These are phyloP conservation scores for Astragalus membranaceus DNA, from an alignment of 306 rosid species.

Conservation along the genomic window DNA sequence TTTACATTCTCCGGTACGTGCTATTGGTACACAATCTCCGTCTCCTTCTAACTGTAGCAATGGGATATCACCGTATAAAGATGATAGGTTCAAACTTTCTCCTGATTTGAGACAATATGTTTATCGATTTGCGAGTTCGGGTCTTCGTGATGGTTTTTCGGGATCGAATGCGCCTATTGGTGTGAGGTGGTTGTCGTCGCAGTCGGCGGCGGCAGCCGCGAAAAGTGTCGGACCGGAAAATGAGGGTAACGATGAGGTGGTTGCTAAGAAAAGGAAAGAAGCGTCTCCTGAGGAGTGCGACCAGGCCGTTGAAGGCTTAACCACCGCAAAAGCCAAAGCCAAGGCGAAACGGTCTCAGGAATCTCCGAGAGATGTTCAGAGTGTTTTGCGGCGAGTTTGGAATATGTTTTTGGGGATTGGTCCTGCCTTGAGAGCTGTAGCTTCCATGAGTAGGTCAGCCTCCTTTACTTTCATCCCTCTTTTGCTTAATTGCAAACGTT, in stretches of 20 bases:
- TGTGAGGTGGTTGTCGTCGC: constrained; percentile 39
- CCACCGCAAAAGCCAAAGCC: constrained; percentile 76
- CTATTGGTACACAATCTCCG: constrained; percentile 16
- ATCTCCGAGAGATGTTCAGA: constrained; percentile 33
- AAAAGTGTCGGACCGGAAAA: constrained; percentile 37
- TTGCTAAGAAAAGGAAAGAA: constrained; percentile 53
- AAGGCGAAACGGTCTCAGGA: constrained; percentile 73
- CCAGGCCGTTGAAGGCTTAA: constrained; percentile 84
- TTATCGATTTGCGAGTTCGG: background rate
- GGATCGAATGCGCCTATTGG: constrained; percentile 17
- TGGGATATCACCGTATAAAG: background rate
- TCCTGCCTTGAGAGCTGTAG: constrained; percentile 70
- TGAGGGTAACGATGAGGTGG: constrained; percentile 31
- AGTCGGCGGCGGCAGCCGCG: constrained; percentile 34
- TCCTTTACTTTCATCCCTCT: background rate
- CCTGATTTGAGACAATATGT: constrained; percentile 20
- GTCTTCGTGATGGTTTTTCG: constrained; percentile 17
- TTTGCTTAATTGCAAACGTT: background rate
- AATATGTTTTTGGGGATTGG: constrained; percentile 62
- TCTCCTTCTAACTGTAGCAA: background rate
- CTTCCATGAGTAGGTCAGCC: constrained; percentile 82
- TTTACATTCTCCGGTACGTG: constrained; percentile 29
- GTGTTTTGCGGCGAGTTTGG: constrained; percentile 45
- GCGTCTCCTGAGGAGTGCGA: constrained; percentile 96
- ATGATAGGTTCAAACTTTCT: constrained; percentile 8